Evolutionary conservation across 495 filamentous ascomycete genomes (phyloP), one percentile per base, ranked within the genome.

Genomic region (Penicillium turbatum): DNA sequence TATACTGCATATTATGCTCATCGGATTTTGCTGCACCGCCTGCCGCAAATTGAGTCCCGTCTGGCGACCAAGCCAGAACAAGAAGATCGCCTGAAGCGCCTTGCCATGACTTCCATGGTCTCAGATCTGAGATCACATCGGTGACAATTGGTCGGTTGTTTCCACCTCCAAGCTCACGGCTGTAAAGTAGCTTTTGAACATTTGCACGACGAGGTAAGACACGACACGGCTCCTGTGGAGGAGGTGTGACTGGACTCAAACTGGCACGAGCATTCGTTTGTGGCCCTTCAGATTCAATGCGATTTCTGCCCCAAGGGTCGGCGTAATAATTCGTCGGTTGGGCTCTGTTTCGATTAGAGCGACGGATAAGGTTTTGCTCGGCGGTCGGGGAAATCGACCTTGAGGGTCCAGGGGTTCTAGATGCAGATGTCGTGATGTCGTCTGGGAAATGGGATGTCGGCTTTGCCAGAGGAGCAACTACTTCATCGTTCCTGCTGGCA

Each of bases 1-100:
- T 96, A 68, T 96, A 96, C 48, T 89, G 85, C 72, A 90, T 86
- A 53, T 88, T 89, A 48, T 85, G 79, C 0, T 79, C 66, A 62
- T 96, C 90, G 1, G 82, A 83, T 51, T 88, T 82, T 26, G 87
- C 84, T 2, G 85, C 83, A 2, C 89, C 86, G 2, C 91, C 91
- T 13, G 74, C 72, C 17, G 72, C 78, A 51, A 80, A 81, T 29
- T 51, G 67, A 0, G 65, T 71, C 1, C 77, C 77, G 63, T 79
- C 68, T 12, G 75, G 70, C 19, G 71, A 74, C 79, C 79, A 82
- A 7, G 72, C 70, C 36, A 77, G 57, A 26, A 67, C 61, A 19
- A 75, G 64, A 11, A 81, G 65, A 59, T 82, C 79, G 19, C 75
- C 72, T 0, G 79, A 82, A 0, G 77, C 75, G 4, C 78, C 79